Evolutionary conservation across 108 stramenopile genomes (phyloP), one percentile per base, ranked within the genome.

Genomic region (Nitzschia inconspicua): DNA sequence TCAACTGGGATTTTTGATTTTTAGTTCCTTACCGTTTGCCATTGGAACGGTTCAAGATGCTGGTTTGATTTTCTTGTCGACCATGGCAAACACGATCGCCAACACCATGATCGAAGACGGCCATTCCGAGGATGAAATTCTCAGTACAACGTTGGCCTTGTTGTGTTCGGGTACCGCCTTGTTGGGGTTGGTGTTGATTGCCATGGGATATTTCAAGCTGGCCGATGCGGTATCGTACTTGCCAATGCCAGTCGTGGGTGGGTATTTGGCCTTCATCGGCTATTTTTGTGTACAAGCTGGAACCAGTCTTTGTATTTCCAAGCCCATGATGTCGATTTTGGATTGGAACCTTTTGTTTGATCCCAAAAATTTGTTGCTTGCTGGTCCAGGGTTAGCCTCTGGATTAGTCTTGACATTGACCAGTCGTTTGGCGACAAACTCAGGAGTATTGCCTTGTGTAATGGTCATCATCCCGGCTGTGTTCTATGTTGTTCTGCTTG

Each of bases 41-140:
- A 95, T 96, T 48, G 96, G 96, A 19, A 85, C 83, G 29, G 97
- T 97, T 14, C 97, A 97, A 73, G 98, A 98, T 76, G 98, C 98
- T 1, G 98, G 98, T 11, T 66, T 97, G 29, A 97, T 97, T 34
- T 97, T 98, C 73, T 71, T 97, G 24, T 76, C 74, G 23, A 60
- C 63, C 57, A 98, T 98, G 93, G 86, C 91, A 13, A 82, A 85
- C 40, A 73, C 41, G 14, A 89, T 97, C 59, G 97, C 93, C 16
- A 66, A 73, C 29, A 50, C 47, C 13, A 80, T 92, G 48, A 30
- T 84, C 28, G 60, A 60, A 39, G 42, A 81, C 36, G 84, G 75
- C 43, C 73, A 77, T 29, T 41, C 78, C 28, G 70, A 75, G 34
- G 58, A 66, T 8, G 85, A 83, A 59, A 73, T 91, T 44, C 42